Evolutionary conservation across 352 stramenopile species (phyloP), one percentile per base, ranked within the genome.

Genomic region (Aphanomyces stellatus): DNA sequence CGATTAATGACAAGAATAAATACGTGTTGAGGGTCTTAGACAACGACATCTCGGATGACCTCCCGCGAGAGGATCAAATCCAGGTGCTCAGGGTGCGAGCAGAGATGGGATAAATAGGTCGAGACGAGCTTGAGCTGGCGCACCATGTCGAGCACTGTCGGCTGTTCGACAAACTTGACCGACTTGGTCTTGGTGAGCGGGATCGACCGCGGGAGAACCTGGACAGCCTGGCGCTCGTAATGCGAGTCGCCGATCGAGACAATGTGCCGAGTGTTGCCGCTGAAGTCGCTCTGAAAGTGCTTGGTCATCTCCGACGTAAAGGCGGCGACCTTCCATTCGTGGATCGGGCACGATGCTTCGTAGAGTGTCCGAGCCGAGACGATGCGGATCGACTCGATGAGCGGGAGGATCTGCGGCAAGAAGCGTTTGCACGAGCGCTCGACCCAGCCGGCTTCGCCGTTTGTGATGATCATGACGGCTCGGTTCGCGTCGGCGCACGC

Each of bases 251-350:
- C 85, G 2, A 91, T 63, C 2, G 82, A 82, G 55, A 93, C 84
- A 19, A 93, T 77, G 53, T 90, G 81, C 35, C 81, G 82, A 24
- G 67, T 59, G 27, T 69, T n/a, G 30, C 74, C 69, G 15, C 75
- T 53, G 5, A 63, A 61, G 5, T 62, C 25, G 34, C 69, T 55
- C 17, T 51, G 27, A 17, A 49, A 43, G n/a, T 74, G 71, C 43
- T 78, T 78, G 19, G 71, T 69, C 6, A 93, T 51, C 15, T 91
- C 59, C 37, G 88, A 77, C 4, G 75, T 78, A 63, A 86, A 93
- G 24, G 75, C 78, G 0, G 82, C 80, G 28, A 90, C 86, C 66
- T 93, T 93, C 85, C 85, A 93, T 68, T 93, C 80, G 6, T 78
- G 69, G 40, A 81, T 69, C 2, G 85, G 85, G 71, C 78, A 88